Evolutionary conservation across 2,329 filamentous ascomycete species (phyloP), one percentile per base, ranked within the genome.

Genomic region (Aspergillus brunneoviolaceus): DNA sequence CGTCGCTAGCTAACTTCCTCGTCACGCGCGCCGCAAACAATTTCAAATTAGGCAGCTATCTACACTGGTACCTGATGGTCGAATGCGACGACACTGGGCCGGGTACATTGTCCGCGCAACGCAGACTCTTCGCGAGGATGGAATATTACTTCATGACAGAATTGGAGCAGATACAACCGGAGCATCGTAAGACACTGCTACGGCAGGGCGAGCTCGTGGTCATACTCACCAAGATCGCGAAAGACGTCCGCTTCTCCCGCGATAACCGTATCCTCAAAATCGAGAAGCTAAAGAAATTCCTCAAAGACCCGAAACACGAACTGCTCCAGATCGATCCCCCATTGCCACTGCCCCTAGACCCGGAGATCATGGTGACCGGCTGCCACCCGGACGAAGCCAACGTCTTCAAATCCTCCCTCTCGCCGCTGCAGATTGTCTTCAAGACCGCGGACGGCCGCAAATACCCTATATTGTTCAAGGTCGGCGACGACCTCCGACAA

Each of bases 21-120:
- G 95, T 99, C 58, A 87, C 90, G 1, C 86, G 95, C 39, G 96
- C 95, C 3, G 89, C 91, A 14, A 87, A 89, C 63, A 98, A 96
- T 71, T 91, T 97, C 70, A 89, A 90, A 61, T 84, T 99, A 1
- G 95, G 94, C 31, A 99, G 96, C 73, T 96, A 96, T 77, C 86
- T 99, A 57, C 91, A 97, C 74, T 99, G 95, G 95, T 99, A 98
- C 75, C 83, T 99, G 2, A 97, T 97, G 88, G 95, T 99, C 1
- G 96, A 99, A 77, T 96, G 93, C 67, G 92, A 96, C 67, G 94
- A 97, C 73, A 76, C 79, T 45, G 92, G 89, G 65, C 86, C 87
- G 3, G 89, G 92, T 49, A 91, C 93, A 67, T 84, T 87, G 23
- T 82, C 86, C 4, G 87, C 88, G 59, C 89, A 94, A 71, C 89